phyloP scores from a whole-genome alignment of 176 grass and related monocot species.

The Carex myosuroides region DNA sequence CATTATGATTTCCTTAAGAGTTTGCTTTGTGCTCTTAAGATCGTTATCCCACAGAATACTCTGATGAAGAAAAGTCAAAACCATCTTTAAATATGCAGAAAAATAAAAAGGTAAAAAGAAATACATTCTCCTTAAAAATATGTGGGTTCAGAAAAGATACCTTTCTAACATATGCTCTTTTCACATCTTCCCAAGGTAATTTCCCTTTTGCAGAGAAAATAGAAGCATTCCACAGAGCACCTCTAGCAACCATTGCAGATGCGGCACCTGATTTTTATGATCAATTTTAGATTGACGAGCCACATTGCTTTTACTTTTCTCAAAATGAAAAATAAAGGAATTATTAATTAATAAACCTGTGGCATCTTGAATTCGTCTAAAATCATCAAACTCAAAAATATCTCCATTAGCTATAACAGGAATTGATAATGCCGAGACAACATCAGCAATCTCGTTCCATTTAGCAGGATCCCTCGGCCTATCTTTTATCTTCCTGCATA shows the following conservation, averaged over 20 bases:
- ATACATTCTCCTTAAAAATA: background rate
- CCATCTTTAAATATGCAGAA: constrained; percentile 13
- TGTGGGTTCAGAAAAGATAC: constrained; percentile 28
- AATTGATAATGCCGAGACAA: constrained; percentile 80
- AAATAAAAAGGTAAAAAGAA: background rate
- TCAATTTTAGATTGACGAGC: background rate
- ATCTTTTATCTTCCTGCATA: constrained; percentile 83
- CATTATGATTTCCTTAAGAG: constrained; percentile 92
- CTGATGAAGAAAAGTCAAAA: constrained; percentile 35
- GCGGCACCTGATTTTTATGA: constrained; percentile 51
- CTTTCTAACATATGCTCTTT: constrained; percentile 92
- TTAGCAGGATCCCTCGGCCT: constrained; percentile 88
- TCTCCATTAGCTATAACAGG: constrained; percentile 98
- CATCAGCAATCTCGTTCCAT: constrained; percentile 93
- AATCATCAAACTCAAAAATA: constrained; percentile 94
- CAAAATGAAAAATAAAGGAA: background rate
- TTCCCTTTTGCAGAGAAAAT: constrained; percentile 71
- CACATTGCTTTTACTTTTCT: background rate
- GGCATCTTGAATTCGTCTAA: constrained; percentile 61
- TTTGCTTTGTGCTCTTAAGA: constrained; percentile 90
- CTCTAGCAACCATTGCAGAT: constrained; percentile 92
- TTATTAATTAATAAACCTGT: constrained; percentile 47
- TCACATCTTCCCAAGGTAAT: constrained; percentile 69
- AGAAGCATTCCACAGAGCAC: constrained; percentile 93
- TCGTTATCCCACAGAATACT: constrained; percentile 98